Evolutionary conservation across 306 rosid genomes (phyloP), one percentile per base, ranked within the genome.

Genomic region (Calophaca sinica): DNA sequence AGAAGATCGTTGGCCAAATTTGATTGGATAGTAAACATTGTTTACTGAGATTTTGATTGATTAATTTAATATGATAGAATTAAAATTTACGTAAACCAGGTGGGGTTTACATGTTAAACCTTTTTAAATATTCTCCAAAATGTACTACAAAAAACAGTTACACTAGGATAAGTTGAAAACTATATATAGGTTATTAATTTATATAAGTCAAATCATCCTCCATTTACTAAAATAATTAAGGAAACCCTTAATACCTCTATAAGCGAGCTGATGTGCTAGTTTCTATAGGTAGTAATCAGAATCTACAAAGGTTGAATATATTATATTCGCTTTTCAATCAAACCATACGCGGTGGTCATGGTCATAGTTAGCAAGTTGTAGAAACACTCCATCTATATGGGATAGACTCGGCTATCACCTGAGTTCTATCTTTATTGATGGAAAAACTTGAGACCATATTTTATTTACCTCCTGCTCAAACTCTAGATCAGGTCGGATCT

Each of bases 201-300:
- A 28, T 42, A 65, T 71, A 83, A 79, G 84, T 82, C 83, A 84
- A 73, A 73, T 35, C 65, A 59, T 33, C 69, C 59, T 53, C 55
- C 10, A 73, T 68, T 20, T 42, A 15, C 32, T 63, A 61, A 62
- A 61, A 58, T 38, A 58, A 46, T 57, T 33, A 7, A 60, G 80
- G 60, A 77, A 74, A 35, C 41, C 29, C 60, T 63, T 35, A 5
- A 78, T 14, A 29, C 12, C 38, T 50, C 48, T 14, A 35, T 55
- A 67, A 68, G 35, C 45, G 59, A 68, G 35, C 42, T 59, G 42
- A 39, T 53, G 53, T 54, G 63, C 61, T 61, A 38, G 57, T 46
- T 70, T 50, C 57, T 39, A 78, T 35, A 54, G n/a, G 38, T n/a
- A 71, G 75, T 36, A 61, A 28, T 59, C 68, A 66, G 42, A 74